phyloP scores from a whole-genome alignment of 257 asterid species.

The Nicotiana noctiflora region DNA sequence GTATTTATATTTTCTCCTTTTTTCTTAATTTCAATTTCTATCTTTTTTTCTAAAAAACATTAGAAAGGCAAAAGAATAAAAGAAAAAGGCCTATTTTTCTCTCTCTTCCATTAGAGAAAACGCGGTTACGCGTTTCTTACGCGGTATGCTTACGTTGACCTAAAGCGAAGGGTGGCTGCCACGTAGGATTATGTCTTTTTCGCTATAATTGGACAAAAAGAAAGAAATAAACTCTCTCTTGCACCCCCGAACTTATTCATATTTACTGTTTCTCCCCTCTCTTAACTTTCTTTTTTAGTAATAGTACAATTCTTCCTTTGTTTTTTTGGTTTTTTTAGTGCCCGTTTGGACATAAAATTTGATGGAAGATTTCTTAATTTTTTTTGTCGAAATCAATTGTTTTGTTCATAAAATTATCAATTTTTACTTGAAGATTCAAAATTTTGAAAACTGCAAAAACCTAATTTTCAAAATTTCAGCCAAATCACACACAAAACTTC shows the following conservation, averaged over 20 bases:
- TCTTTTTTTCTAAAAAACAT: background rate
- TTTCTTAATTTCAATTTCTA: background rate
- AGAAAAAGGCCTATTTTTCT: background rate
- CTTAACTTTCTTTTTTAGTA: background rate
- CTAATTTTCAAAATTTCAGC: too few species aligned
- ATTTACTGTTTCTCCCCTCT: background rate
- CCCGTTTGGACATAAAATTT: too few species aligned
- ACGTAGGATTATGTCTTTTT: background rate
- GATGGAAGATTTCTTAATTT: too few species aligned
- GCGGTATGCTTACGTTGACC: conserved; percentile 16
- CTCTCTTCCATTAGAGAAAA: background rate
- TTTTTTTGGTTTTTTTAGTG: too few species aligned
- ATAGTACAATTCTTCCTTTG: too few species aligned
- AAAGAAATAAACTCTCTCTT: background rate
- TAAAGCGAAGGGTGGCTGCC: background rate
- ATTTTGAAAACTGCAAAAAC: too few species aligned
- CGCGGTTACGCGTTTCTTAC: conserved; percentile 22
- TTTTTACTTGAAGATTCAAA: too few species aligned
- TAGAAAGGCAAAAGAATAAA: too few species aligned
- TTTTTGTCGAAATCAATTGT: too few species aligned
- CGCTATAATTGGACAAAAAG: background rate
- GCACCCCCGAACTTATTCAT: too few species aligned
- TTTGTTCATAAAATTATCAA: too few species aligned
- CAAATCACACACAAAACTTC: too few species aligned
- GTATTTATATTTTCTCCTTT: background rate